Percentiles rank a stretch among this genome's conserved stretches.
Evolutionary conservation across 2,329 filamentous ascomycete species (phyloP).

Genomic region (Setomelanomma holmii): DNA sequence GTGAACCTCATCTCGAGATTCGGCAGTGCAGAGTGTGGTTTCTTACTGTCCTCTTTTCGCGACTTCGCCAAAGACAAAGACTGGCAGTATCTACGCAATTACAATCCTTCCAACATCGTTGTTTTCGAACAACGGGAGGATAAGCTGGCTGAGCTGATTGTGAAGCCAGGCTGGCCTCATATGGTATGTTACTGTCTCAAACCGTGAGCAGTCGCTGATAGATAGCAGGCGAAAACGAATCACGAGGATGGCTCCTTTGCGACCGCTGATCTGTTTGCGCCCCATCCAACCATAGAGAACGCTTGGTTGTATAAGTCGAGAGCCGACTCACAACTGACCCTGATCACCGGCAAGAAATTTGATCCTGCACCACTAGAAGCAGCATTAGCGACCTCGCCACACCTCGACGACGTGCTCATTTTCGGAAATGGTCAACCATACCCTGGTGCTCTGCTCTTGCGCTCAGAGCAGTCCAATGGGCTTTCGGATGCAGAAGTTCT

Average conservation of each 20-base stretch:
- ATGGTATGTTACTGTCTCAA: conserved; percentile 32
- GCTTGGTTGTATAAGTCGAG: conserved; percentile 70
- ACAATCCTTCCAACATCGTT: conserved; percentile 53
- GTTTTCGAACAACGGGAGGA: conserved; percentile 52
- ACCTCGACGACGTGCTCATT: conserved; percentile 64
- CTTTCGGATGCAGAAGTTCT: conserved; percentile 50
- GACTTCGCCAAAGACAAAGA: conserved; percentile 62
- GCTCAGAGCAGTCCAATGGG: conserved; percentile 35
- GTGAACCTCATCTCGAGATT: conserved; percentile 68
- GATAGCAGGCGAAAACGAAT: conserved; percentile 60
- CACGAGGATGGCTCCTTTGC: conserved; percentile 66
- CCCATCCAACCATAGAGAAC: conserved; percentile 58
- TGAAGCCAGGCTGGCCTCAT: conserved; percentile 65
- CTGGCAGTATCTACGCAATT: conserved; percentile 66
- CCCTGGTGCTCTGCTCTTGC: conserved; percentile 65
- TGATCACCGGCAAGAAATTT: conserved; percentile 73
- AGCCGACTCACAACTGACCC: conserved; percentile 66
- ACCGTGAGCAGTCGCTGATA: conserved; percentile 3
- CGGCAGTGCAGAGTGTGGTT: conserved; percentile 72
- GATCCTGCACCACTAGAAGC: conserved; percentile 69
- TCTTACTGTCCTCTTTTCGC: conserved; percentile 68
- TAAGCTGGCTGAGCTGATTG: conserved; percentile 61
- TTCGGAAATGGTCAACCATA: conserved; percentile 66
- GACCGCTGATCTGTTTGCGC: conserved; percentile 68
- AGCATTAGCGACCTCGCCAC: conserved; percentile 55